Base-by-base conservation (phyloP, 2,329 filamentous ascomycete species). In the Aspergillus ustus region DNA sequence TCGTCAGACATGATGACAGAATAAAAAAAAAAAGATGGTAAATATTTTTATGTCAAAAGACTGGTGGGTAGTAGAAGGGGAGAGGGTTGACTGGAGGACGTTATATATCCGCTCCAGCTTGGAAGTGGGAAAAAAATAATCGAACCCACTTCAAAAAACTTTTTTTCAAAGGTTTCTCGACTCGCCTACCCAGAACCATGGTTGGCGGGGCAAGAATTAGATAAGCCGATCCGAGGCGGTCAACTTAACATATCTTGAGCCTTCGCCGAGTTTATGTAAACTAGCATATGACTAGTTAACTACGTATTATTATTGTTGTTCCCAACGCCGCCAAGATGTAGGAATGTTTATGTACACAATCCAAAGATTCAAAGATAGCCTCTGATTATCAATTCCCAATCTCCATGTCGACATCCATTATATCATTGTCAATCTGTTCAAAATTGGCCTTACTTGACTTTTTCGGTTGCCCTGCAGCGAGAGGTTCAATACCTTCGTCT, bases 1-100 rank as follows among this genome's bases (percentile, higher is more conserved):
- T 97, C 94, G 82, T 97, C 93, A 81, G 92, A 89, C 94, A 97
- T 97, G 80, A 65, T 72, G 55, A 61, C 45, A 25, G 68, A 65
- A 75, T 72, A 58, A 57, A 60, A 52, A 55, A 40, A 40, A 13
- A 40, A 15, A 37, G 34, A 5, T 15, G 13, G 15, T 40, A 15
- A 15, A 40, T 11, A 15, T 40, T 40, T 40, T 11, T 11, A 40
- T 40, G 34, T 40, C 34, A 13, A 40, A 40, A 58, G 57, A 45
- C 40, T 52, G 55, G 60, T 52, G 55, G 34, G 49, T 59, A 56
- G 57, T 61, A 37, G 52, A 52, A 48, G 44, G 52, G 50, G 53
- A 52, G 31, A 54, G n/a, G 57, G 57, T 63, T 48, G 64, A 57
- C 60, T 60, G 59, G 51, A 52, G 59, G 54, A 61, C 34, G 60